Percentiles rank a stretch among this genome's conserved stretches.
Evolutionary conservation across 371 early-diverging fungal genomes (phyloP).

Genomic region (Coemansia sp.): DNA sequence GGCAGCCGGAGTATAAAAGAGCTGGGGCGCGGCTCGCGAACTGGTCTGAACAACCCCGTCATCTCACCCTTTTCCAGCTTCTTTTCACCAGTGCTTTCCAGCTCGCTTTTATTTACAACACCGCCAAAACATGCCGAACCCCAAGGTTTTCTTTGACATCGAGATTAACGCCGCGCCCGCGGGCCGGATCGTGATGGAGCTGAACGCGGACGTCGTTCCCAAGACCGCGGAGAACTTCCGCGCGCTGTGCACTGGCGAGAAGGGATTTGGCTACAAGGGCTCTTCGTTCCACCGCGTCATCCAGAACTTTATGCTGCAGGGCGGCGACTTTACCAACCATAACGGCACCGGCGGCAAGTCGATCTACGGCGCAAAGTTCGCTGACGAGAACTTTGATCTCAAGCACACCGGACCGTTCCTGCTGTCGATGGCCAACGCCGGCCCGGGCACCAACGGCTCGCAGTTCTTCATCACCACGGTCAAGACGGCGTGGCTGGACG

Average conservation of each 20-base stretch:
- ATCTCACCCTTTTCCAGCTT: background rate
- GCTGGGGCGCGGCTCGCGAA: too few relatives aligned
- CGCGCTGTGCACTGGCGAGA: constrained; percentile 63
- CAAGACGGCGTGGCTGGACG: constrained; percentile 89
- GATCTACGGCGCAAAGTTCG: constrained; percentile 95
- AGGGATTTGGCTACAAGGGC: constrained; percentile 86
- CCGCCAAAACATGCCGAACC: constrained; percentile 22
- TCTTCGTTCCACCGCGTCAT: constrained; percentile 94
- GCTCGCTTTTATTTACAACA: background rate
- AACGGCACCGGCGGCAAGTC: constrained; percentile 95
- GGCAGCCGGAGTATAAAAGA: background rate
- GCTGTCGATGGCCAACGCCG: constrained; percentile 99
- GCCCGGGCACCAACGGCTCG: constrained; percentile 94
- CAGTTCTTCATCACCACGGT: constrained; percentile 98
- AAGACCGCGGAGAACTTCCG: constrained; percentile 98
- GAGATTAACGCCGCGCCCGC: constrained; percentile 67
- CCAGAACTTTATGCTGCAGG: constrained; percentile 98
- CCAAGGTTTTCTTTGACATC: constrained; percentile 86
- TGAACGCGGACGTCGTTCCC: constrained; percentile 89
- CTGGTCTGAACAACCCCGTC: too few relatives aligned
- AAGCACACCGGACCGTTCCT: constrained; percentile 92
- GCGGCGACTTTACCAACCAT: constrained; percentile 93
- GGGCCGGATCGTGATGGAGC: constrained; percentile 94
- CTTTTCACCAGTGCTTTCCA: background rate
- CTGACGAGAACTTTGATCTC: constrained; percentile 93